A percentile compares a stretch with the other conserved stretches of the same genome.
phyloP scores from a whole-genome alignment of 148 eudicot genomes.

The Drosera capensis region DNA sequence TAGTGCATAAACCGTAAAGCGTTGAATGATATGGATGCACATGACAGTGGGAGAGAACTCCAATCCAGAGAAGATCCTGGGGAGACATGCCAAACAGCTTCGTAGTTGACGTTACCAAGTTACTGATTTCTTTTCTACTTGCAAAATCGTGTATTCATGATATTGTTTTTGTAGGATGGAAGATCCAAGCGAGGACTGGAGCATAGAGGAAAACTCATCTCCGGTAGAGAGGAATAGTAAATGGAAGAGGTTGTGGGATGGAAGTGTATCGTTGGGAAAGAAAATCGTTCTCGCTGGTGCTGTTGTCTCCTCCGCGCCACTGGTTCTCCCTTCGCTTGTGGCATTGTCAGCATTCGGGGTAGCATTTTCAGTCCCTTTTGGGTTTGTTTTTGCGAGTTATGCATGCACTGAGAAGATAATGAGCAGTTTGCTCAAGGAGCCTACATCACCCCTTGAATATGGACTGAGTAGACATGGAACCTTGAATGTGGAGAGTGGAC shows the following conservation, averaged over 20 bases:
- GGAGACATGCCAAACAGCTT: not conserved
- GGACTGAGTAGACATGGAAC: conserved; percentile 11
- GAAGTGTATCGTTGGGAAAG: conserved; percentile 42
- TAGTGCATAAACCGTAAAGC: no score
- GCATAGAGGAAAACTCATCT: conserved; percentile 8
- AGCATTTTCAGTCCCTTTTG: conserved; percentile 44
- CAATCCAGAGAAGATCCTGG: no score
- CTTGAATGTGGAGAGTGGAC: not conserved
- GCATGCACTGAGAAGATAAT: conserved; percentile 61
- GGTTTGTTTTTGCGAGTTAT: conserved; percentile 37
- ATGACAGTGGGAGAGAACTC: no score
- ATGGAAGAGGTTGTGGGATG: conserved; percentile 25
- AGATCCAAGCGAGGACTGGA: conserved; percentile 19
- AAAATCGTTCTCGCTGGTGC: conserved; percentile 36
- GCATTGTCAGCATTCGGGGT: conserved; percentile 51
- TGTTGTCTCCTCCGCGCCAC: conserved; percentile 48
- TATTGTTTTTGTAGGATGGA: conserved; percentile 21
- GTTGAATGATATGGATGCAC: no score
- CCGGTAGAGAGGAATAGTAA: conserved; percentile 6
- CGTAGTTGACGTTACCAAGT: not conserved
- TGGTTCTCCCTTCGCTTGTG: conserved; percentile 60
- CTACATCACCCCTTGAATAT: conserved; percentile 6
- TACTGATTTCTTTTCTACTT: not conserved
- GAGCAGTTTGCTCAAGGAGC: conserved; percentile 38
- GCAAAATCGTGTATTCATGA: no score